Evolutionary conservation across 306 rosid species (phyloP), one percentile per base, ranked within the genome.

Genomic region (Trichosanthes cucumerina): DNA sequence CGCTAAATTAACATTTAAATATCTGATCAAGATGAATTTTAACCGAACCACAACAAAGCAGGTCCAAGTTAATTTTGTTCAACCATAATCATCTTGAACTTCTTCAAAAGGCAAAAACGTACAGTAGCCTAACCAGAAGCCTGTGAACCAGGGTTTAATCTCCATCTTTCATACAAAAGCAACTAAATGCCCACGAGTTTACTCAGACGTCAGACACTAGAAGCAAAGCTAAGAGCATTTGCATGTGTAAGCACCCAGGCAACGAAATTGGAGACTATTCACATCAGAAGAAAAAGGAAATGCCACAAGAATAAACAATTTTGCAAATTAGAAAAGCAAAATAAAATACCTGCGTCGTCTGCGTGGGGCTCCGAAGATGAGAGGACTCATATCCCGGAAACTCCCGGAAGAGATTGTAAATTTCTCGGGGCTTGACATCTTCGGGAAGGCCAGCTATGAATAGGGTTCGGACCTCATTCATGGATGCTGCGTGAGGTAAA

Each of bases 381-480:
- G 97, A 95, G 12, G 99, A 95, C 81, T 91, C 97, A 78, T 91
- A 95, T 38, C 97, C 99, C 0, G 96, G 93, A 65, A 95, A 92
- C 73, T 95, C 97, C 7, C 96, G 96, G 80, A 95, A 89, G 2
- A 95, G 83, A 78, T 92, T 91, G 85, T 88, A 95, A 81, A 92
- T 88, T 88, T 95, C 99, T 6, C 96, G 96, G 18, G 97, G 87
- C 83, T 87, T 89, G 19, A 95, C 97, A 46, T 92, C 97, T 54
- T 89, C 97, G 1, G 96, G 96, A 33, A 95, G 92, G 2, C 99
- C 99, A 24, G 97, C 99, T 14, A 95, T 64, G 89, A 95, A 95
- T 12, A 95, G 91, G 21, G 99, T 95, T 62, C 97, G 96, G 79
- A 95, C 97, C 82, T 92, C 95, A 79, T 88, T 81, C 47, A 78